phyloP scores from a whole-genome alignment of 1,284 basidiomycete genomes.

The Athelia sp. region DNA sequence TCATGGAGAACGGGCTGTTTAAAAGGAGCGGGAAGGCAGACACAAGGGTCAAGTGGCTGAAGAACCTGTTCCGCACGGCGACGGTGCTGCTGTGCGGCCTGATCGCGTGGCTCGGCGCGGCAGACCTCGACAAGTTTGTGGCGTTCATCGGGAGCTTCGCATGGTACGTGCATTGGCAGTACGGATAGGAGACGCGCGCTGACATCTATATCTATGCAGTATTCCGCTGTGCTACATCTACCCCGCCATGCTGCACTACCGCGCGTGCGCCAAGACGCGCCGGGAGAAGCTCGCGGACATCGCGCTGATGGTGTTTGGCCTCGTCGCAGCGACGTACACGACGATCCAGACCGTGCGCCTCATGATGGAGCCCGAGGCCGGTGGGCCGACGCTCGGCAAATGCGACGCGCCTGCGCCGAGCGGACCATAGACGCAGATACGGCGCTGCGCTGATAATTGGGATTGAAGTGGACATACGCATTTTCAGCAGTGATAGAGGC shows the following conservation, averaged over 20 bases:
- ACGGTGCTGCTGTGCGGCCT: constrained; percentile 75
- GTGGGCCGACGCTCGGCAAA: constrained; percentile 30
- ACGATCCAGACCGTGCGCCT: constrained; percentile 72
- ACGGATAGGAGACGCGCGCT: constrained; percentile 6
- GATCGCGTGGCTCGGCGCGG: constrained; percentile 82
- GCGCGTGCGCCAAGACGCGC: constrained; percentile 75
- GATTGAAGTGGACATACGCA: too few relatives aligned
- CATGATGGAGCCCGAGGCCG: constrained; percentile 33
- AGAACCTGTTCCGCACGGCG: constrained; percentile 85
- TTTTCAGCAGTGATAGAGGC: too few relatives aligned
- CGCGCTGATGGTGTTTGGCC: constrained; percentile 77
- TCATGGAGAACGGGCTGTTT: constrained; percentile 97
- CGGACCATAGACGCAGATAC: too few relatives aligned
- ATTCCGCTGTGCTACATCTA: constrained; percentile 94
- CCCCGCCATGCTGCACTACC: constrained; percentile 91
- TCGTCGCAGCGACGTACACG: constrained; percentile 82
- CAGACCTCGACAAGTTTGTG: constrained; percentile 96
- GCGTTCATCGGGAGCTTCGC: constrained; percentile 92
- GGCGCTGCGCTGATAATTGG: too few relatives aligned
- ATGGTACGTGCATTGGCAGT: constrained; percentile 73
- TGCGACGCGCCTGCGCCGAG: constrained; percentile 18
- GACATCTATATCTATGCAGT: constrained; percentile 33
- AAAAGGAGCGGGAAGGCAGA: constrained; percentile 78
- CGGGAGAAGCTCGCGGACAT: constrained; percentile 74
- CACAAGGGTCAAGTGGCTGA: constrained; percentile 77